These are phyloP conservation scores for Candida palmyrensis DNA, from an alignment of 805 yeast genomes.

Conservation along the genomic window DNA sequence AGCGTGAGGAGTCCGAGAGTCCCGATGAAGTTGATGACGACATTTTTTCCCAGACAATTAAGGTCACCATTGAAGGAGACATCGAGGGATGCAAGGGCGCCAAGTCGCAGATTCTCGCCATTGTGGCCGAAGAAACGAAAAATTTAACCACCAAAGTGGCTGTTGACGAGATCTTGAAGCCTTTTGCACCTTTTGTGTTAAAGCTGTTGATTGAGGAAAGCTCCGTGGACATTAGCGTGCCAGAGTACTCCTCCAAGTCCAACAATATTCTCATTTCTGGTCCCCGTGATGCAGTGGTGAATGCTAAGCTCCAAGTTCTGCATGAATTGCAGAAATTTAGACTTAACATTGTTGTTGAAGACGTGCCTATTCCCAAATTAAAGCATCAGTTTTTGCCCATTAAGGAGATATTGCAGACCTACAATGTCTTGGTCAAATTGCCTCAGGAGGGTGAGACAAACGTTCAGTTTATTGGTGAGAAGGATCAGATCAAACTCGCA, in stretches of 20 bases:
- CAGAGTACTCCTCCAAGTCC: conserved; percentile 32
- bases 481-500: conserved; percentile 53
- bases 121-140: conserved; percentile 73
- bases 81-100: conserved; percentile 77
- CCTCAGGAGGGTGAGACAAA: conserved; percentile 46
- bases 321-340: conserved; percentile 40
- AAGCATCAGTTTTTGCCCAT: conserved; percentile 68
- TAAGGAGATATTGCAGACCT: conserved; percentile 45
- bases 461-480: conserved; percentile 63
- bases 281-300: conserved; percentile 58
- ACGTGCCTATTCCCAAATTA: conserved; percentile 58
- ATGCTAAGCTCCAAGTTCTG: conserved; percentile 49
- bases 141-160: conserved; percentile 44
- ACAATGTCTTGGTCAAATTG: conserved; percentile 52
- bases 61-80: conserved; percentile 75
- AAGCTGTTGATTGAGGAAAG: conserved; percentile 15
- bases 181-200: conserved; percentile 39
- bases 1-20: conserved; percentile 17
- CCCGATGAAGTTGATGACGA: conserved; percentile 44
- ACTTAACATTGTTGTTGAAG: conserved; percentile 44
- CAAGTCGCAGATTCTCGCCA: conserved; percentile 58
- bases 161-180: conserved; percentile 39
- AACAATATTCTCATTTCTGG: conserved; percentile 55
- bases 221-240: conserved; percentile 28
- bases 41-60: conserved; percentile 57